Conservation (phyloP, 2,329 filamentous ascomycete genomes). For the Diplodia corticola region DNA sequence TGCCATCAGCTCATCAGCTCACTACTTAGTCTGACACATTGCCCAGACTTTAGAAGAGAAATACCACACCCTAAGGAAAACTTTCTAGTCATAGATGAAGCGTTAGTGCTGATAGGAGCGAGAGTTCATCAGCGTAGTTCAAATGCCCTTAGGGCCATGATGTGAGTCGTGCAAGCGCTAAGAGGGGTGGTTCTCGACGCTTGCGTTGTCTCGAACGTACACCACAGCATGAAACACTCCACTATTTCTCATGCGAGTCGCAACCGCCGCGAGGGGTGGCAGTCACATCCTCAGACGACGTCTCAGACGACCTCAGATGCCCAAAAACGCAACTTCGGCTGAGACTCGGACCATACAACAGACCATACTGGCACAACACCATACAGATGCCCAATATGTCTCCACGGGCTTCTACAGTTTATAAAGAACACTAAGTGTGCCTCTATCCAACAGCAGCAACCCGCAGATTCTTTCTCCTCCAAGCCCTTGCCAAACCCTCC, state of each 20-base stretch:
- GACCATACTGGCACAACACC: constrained; percentile 11
- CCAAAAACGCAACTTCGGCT: constrained; percentile 16
- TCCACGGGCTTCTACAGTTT: neutral
- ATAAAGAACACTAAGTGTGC: neutral
- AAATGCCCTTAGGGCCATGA: neutral
- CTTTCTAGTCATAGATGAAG: neutral
- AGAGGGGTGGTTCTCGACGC: neutral
- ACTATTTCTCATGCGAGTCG: constrained; percentile 5
- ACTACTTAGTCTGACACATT: neutral
- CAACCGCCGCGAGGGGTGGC: neutral
- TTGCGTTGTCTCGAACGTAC: neutral
- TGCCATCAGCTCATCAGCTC: neutral
- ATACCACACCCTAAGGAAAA: neutral
- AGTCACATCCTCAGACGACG: constrained; percentile 1
- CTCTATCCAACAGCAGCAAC: neutral
- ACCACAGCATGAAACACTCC: constrained; percentile 3
- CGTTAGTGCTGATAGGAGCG: neutral
- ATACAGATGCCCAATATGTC: neutral
- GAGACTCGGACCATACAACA: constrained; percentile 14
- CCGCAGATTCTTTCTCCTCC: neutral
- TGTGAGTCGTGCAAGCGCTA: neutral
- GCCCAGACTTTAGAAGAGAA: too few relatives aligned
- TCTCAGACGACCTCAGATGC: constrained; percentile 17
- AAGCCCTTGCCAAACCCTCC: neutral
- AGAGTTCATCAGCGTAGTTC: neutral